Evolutionary conservation across 306 rosid genomes (phyloP), one percentile per base, ranked within the genome.

Genomic region (Arachis hypogaea): DNA sequence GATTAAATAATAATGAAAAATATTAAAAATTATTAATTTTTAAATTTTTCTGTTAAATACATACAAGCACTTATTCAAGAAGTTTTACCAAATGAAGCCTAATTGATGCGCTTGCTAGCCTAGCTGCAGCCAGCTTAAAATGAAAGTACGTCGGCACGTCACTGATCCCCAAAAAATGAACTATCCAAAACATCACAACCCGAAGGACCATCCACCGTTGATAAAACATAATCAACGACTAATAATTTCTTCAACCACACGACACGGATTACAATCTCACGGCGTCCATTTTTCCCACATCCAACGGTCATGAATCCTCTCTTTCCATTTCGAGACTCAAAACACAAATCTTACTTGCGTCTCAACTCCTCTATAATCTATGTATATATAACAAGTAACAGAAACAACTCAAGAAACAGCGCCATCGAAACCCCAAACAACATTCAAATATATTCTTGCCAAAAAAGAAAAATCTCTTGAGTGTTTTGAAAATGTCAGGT

Each of bases 401-500:
- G 4, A 1, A 22, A 22, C 8, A 9, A 0, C 1, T 11, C 54
- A 3, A 49, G 4, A 4, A 3, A 4, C 28, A 22, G 28, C 28
- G 28, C 28, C n/a, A 49, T 1, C 16, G n/a, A 49, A 11, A 0
- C 6, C 54, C 14, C 10, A 22, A 49, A 49, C 4, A 5, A 49
- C 3, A 14, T 29, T 59, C 14, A 50, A 52, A 4, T 14, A 52
- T 12, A 7, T 5, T 52, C 58, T 52, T 18, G 12, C 28, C 28
- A 22, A 22, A 22, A 22, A 22, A 22, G 28, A 22, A 22, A 22
- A 22, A 49, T 49, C 11, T 49, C 1, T 49, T 1, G 3, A 2
- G 4, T 3, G 4, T 11, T 49, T 12, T 18, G 28, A 14, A 33
- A 14, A 72, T 60, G 77, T 72, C 77, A 1, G 68, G 68, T 47